Percentiles rank a stretch among this genome's conserved stretches.
Conservation (phyloP, 1,284 basidiomycete species). For the Sphagnurus paluster region DNA sequence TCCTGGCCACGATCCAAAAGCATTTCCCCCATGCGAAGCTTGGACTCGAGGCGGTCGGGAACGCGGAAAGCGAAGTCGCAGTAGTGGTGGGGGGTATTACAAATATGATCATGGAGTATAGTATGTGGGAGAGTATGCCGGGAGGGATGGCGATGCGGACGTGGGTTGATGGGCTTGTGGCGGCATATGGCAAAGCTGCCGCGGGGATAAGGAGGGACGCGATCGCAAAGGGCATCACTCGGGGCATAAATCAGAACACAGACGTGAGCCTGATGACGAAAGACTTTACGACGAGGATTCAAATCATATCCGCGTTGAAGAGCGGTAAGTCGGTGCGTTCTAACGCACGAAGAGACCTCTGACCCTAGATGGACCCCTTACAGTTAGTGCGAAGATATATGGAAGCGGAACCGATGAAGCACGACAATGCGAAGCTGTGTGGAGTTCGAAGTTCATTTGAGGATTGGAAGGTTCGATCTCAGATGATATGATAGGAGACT, state of each 20-base stretch:
- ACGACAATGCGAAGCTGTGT: slow-evolving; percentile 44
- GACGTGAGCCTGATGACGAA: slow-evolving; percentile 48
- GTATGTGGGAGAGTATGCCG: slow-evolving; percentile 52
- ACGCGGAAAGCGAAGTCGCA: slow-evolving; percentile 42
- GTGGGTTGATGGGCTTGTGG: slow-evolving; percentile 46
- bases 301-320: slow-evolving; percentile 51
- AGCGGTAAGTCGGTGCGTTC: slow-evolving; percentile 34
- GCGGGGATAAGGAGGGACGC: slow-evolving; percentile 33
- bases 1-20: slow-evolving; percentile 44
- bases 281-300: slow-evolving; percentile 49
- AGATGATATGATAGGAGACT: slow-evolving; percentile 4
- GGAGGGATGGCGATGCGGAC: slow-evolving; percentile 53
- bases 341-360: slow-evolving; percentile 13
- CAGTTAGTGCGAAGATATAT: slow-evolving; percentile 48
- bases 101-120: slow-evolving; percentile 52
- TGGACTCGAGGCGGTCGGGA: slow-evolving; percentile 43
- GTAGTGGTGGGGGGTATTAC: slow-evolving; percentile 49
- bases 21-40: slow-evolving; percentile 45
- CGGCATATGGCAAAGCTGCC: slow-evolving; percentile 32
- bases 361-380: slow-evolving; percentile 21
- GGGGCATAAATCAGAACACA: slow-evolving; percentile 46
- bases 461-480: not conserved
- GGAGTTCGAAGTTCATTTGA: slow-evolving; percentile 51
- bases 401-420: slow-evolving; percentile 47
- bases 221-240: slow-evolving; percentile 46